Conservation (phyloP, 169 alveolate species). For the Cryptosporidium sp. region DNA sequence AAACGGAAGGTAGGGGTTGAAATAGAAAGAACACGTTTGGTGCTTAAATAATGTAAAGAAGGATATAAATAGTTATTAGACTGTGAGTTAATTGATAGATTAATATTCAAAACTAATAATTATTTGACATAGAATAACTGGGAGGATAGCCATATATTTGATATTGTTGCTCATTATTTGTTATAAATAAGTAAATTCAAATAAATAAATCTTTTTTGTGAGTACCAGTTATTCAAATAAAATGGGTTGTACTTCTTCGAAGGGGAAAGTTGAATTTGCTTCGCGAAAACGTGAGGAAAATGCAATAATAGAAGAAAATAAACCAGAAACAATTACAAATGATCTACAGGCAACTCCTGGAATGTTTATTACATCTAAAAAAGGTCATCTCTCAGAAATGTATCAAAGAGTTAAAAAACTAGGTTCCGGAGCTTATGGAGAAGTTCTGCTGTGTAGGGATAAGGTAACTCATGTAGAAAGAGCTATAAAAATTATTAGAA, state of each 20-base stretch:
- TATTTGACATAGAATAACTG: neutral
- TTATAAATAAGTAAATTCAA: neutral
- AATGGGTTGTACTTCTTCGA: conserved; percentile 60
- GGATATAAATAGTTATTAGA: neutral
- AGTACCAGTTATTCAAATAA: neutral
- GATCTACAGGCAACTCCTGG: conserved; percentile 74
- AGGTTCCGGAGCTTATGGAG: conserved; percentile 94
- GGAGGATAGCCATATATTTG: neutral
- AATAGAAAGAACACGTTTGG: neutral
- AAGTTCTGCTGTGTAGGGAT: conserved; percentile 86
- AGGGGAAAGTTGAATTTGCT: conserved; percentile 33
- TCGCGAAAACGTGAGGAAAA: conserved; percentile 32
- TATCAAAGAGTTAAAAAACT: conserved; percentile 85
- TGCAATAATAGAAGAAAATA: neutral
- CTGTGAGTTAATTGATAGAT: neutral
- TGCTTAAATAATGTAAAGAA: neutral
- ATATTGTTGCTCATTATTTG: neutral
- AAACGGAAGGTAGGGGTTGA: neutral
- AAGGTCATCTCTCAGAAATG: conserved; percentile 83
- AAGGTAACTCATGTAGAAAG: conserved; percentile 82
- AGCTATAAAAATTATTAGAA: conserved; percentile 89
- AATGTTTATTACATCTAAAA: conserved; percentile 69
- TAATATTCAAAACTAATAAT: neutral
- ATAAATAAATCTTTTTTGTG: neutral
- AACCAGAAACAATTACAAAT: neutral